Evolutionary conservation across 2,329 filamentous ascomycete species (phyloP).

Genomic region (Cercospora zeina): DNA sequence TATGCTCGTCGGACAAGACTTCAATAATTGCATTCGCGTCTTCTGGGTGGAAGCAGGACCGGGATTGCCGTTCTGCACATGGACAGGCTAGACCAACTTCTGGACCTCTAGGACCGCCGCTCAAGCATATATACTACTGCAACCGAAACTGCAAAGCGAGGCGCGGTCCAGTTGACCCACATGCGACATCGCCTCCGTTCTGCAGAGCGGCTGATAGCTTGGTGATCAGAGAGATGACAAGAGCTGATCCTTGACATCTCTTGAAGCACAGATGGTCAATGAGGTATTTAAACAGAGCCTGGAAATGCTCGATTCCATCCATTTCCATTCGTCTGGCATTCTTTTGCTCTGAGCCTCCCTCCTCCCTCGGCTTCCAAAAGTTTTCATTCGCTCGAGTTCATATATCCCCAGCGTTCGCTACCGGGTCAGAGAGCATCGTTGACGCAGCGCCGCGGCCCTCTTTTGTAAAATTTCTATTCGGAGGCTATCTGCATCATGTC

Average conservation of each 20-base stretch:
- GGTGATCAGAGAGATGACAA: background rate
- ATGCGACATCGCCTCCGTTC: background rate
- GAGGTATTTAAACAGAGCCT: background rate
- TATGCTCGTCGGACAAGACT: background rate
- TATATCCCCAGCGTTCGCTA: background rate
- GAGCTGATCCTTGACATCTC: background rate
- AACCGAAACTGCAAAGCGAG: background rate
- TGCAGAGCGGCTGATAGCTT: background rate
- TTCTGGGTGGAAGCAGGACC: background rate
- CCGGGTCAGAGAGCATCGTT: background rate
- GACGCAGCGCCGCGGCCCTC: constrained; percentile 2
- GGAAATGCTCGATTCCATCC: background rate
- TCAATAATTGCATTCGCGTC: background rate
- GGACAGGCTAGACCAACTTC: background rate
- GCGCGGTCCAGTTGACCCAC: constrained; percentile 3
- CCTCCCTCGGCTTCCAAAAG: background rate
- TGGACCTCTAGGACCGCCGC: background rate
- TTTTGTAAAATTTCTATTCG: background rate
- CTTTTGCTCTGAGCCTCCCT: background rate
- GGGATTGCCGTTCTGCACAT: background rate
- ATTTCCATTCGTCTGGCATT: background rate
- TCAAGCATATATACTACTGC: background rate
- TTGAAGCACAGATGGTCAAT: background rate
- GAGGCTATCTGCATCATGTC: constrained; percentile 21
- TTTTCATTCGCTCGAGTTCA: background rate